phyloP scores from a whole-genome alignment of 2,329 filamentous ascomycete species.

The Aspergillus sp. region DNA sequence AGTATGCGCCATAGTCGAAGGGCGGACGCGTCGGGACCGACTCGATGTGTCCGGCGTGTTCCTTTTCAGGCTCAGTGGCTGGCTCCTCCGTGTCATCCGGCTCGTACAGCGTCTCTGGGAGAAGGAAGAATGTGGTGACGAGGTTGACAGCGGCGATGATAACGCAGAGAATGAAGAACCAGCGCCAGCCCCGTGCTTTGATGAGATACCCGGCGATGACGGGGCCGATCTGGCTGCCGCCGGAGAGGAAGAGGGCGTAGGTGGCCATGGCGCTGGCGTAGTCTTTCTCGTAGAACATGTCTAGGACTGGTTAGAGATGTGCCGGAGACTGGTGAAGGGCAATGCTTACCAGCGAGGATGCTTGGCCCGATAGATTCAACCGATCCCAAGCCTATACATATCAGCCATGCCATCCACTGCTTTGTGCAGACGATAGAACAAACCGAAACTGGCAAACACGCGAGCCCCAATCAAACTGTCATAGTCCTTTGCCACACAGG shows the following conservation, averaged over 20 bases:
- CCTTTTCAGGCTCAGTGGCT: constrained; percentile 10
- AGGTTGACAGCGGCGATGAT: constrained; percentile 32
- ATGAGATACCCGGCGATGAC: constrained; percentile 35
- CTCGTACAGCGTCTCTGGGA: constrained; percentile 35
- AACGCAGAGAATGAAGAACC: constrained; percentile 35
- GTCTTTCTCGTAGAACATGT: constrained; percentile 25
- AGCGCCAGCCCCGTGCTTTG: constrained; percentile 33
- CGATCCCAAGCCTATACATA: constrained; percentile 19
- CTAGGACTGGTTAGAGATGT: constrained; percentile 10
- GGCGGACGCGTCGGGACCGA: not conserved
- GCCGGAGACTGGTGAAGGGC: not conserved
- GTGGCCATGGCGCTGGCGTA: constrained; percentile 32
- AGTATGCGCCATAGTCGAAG: constrained; percentile 23
- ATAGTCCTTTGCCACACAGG: constrained; percentile 27
- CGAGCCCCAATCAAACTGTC: constrained; percentile 31
- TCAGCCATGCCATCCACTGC: not conserved
- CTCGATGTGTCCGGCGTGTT: constrained; percentile 18
- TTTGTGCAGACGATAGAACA: not conserved
- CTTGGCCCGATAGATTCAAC: constrained; percentile 34
- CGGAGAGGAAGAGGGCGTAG: constrained; percentile 31
- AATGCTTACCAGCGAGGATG: constrained; percentile 27
- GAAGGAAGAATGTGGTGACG: constrained; percentile 29
- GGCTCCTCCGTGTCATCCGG: constrained; percentile 23
- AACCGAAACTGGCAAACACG: constrained; percentile 31
- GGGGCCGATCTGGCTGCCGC: constrained; percentile 34